Percentiles rank a stretch among this genome's conserved stretches.
Evolutionary conservation across 2,329 filamentous ascomycete species (phyloP).

Genomic region (Gaeumannomyces sp.): DNA sequence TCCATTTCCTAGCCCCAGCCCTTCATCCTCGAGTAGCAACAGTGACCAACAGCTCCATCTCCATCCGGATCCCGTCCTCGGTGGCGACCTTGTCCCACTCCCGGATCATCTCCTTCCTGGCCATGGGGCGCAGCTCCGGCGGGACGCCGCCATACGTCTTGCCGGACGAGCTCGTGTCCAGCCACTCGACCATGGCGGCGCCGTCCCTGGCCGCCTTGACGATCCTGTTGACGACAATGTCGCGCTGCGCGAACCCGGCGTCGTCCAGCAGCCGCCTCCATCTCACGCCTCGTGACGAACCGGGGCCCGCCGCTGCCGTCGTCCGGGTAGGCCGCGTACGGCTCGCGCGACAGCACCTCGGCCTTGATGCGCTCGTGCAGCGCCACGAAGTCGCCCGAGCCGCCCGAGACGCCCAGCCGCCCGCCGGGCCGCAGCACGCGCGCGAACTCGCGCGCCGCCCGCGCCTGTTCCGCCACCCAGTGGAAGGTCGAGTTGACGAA

Average conservation of each 20-base stretch:
- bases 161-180: slow-evolving; percentile 26
- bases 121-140: slow-evolving; percentile 20
- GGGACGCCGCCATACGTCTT: slow-evolving; percentile 26
- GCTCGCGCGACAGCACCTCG: neutral
- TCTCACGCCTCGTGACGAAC: slow-evolving; percentile 15
- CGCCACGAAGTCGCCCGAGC: slow-evolving; percentile 22
- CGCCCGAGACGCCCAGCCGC: slow-evolving; percentile 23
- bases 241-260: slow-evolving; percentile 21
- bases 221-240: slow-evolving; percentile 20
- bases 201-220: slow-evolving; percentile 15
- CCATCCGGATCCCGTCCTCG: slow-evolving; percentile 23
- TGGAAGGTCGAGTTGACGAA: slow-evolving; percentile 36
- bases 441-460: slow-evolving; percentile 32
- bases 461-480: slow-evolving; percentile 24
- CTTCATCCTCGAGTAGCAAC: neutral
- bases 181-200: slow-evolving; percentile 25
- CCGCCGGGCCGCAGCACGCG: slow-evolving; percentile 37
- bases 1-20: no score
- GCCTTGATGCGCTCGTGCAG: slow-evolving; percentile 21
- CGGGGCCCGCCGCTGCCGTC: neutral
- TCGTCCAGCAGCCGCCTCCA: slow-evolving; percentile 19
- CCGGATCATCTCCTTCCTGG: slow-evolving; percentile 23
- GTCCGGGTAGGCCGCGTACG: slow-evolving; percentile 2
- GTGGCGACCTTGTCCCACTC: slow-evolving; percentile 24
- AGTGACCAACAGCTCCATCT: slow-evolving; percentile 22